Evolutionary conservation across 331 rosid genomes (phyloP).

Genomic region (Cucumis variabilis): DNA sequence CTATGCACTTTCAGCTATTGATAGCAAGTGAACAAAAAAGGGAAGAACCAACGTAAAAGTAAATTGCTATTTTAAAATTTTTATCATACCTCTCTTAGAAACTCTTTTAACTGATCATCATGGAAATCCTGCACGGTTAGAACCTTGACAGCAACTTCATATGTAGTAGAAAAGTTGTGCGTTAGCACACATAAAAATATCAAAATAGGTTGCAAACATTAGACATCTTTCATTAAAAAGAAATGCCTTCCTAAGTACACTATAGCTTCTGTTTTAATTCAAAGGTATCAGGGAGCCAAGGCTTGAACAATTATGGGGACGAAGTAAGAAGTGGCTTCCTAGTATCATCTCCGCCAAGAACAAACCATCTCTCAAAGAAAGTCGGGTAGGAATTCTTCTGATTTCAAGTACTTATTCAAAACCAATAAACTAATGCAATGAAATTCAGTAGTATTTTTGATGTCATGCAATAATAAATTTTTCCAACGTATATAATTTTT

Average conservation of each 20-base stretch:
- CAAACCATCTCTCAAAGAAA: background rate
- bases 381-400: background rate
- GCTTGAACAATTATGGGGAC: background rate
- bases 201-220: background rate
- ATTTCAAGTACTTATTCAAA: background rate
- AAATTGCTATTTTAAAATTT: background rate
- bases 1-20: background rate
- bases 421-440: background rate
- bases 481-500: background rate
- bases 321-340: background rate
- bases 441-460: background rate
- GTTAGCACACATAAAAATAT: constrained; percentile 4
- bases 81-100: constrained; percentile 81
- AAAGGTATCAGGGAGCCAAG: background rate
- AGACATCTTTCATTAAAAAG: background rate
- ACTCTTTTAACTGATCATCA: constrained; percentile 90
- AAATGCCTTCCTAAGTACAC: background rate
- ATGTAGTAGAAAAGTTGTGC: constrained; percentile 28
- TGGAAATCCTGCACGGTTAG: constrained; percentile 81
- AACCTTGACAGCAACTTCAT: constrained; percentile 99
- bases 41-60: background rate
- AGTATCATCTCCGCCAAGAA: background rate
- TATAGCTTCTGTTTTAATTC: constrained; percentile 7
- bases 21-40: background rate
- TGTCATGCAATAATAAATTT: background rate